Base-by-base conservation (phyloP, 176 grass and related monocot genomes). In the barley (Hordeum vulgare) region DNA sequence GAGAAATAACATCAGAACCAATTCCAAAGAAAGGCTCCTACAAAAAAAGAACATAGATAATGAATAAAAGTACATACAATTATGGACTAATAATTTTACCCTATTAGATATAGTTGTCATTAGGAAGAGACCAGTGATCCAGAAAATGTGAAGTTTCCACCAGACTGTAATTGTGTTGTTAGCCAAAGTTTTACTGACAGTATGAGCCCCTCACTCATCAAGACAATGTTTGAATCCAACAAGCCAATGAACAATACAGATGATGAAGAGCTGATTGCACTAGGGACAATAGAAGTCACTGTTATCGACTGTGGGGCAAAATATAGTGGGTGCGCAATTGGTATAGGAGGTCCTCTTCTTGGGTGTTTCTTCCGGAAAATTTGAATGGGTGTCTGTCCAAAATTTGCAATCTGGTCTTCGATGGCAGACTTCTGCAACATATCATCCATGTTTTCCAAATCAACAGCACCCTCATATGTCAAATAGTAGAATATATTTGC, bases 401-500 rank as follows among this genome's bases (percentile, higher is more conserved):
- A 98, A 90, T 98, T 98, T 77, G 96, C 96, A 91, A 98, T 98
- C 81, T 98, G 96, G 56, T 98, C 96, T 83, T 98, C 96, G 77
- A 98, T 98, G 82, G 96, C 90, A 77, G 93, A 93, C 78, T 98
- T 98, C 39, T 98, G 96, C 62, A 98, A 80, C 80, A 95, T 85
- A 85, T 98, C 93, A 87, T 98, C 96, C 96, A 98, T 98, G 74
- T 98, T 93, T 85, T 98, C 96, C 87, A 98, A 75, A 90, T 98
- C 96, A 76, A 98, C 93, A 27, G 96, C 96, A 63, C 93, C 93
- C 75, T 98, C 96, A 69, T 98, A 98, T 45, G 96, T 98, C 72
- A 98, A 82, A 86, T 98, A 98, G 83, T 98, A 98, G 81, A 98
- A 98, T 92, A 98, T 94, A 75, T 98, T 98, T 84, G 89, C 89